These are phyloP conservation scores for Plasmodium fragile DNA, from an alignment of 169 alveolate genomes.

Conservation along the genomic window DNA sequence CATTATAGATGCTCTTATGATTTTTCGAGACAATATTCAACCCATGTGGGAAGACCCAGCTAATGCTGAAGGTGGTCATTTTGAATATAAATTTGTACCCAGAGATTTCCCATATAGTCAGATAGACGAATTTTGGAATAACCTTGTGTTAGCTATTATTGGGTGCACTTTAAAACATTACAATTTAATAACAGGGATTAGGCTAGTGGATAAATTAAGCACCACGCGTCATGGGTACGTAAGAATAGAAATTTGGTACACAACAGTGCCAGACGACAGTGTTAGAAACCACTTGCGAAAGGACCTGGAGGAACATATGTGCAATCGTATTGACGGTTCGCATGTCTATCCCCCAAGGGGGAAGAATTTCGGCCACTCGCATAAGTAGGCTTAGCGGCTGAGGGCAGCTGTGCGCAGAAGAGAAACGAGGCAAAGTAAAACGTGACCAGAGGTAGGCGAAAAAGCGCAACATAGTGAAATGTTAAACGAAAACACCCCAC, in stretches of 20 bases:
- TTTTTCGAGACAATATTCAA: conserved; percentile 87
- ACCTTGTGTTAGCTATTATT: conserved; percentile 86
- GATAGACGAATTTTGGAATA: conserved; percentile 89
- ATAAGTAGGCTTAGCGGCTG: conserved; percentile 11
- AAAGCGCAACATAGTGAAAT: not conserved
- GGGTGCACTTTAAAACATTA: conserved; percentile 86
- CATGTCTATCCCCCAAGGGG: conserved; percentile 78
- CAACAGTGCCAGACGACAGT: conserved; percentile 76
- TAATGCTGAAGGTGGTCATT: conserved; percentile 89
- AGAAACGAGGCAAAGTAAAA: not conserved
- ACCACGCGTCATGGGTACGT: conserved; percentile 77
- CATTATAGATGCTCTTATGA: conserved; percentile 86
- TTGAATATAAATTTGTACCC: conserved; percentile 87
- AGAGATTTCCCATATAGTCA: conserved; percentile 81
- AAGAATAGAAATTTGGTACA: conserved; percentile 81
- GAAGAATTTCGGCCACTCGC: conserved; percentile 72
- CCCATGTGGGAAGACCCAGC: conserved; percentile 92
- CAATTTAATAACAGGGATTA: conserved; percentile 85
- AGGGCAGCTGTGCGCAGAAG: not conserved
- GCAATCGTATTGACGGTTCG: conserved; percentile 80
- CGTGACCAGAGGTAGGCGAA: not conserved
- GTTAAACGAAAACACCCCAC: not conserved
- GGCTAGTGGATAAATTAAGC: conserved; percentile 83
- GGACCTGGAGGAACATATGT: conserved; percentile 80
- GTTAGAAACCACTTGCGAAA: conserved; percentile 70